Evolutionary conservation across 306 rosid species (phyloP).

Genomic region (Vicia faba): DNA sequence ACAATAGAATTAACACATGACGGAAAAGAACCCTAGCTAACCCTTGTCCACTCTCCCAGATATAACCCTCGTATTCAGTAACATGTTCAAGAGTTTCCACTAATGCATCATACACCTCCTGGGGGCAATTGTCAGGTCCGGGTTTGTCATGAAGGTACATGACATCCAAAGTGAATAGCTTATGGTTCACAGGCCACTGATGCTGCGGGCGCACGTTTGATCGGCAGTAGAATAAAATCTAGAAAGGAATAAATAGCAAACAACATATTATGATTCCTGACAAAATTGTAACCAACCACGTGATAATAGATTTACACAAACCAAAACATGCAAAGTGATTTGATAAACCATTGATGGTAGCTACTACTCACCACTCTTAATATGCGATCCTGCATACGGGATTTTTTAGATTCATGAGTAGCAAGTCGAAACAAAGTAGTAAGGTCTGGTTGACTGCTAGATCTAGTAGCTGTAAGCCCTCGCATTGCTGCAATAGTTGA

Average conservation of each 20-base stretch:
- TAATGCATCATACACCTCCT: conserved; percentile 78
- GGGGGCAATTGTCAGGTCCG: conserved; percentile 93
- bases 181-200: conserved; percentile 80
- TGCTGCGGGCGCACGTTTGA: conserved; percentile 69
- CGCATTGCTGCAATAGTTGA: conserved; percentile 63
- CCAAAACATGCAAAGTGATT: conserved; percentile 5
- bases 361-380: conserved; percentile 69
- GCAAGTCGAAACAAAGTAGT: conserved; percentile 75
- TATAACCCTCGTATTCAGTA: conserved; percentile 88
- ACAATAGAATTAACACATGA: conserved; percentile 58
- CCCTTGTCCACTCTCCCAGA: conserved; percentile 92
- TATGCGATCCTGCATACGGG: conserved; percentile 66
- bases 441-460: conserved; percentile 75
- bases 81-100: conserved; percentile 90
- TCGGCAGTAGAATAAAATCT: conserved; percentile 93
- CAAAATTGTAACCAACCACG: not conserved
- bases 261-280: conserved; percentile 38
- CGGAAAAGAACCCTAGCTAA: conserved; percentile 71
- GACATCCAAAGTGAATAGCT: conserved; percentile 82
- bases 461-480: conserved; percentile 55
- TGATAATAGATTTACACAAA: conserved; percentile 8
- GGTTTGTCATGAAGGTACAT: conserved; percentile 97
- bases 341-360: conserved; percentile 10
- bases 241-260: conserved; percentile 35
- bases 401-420: conserved; percentile 83